Percentiles rank a stretch among this genome's conserved stretches.
Conservation (phyloP, 2,329 filamentous ascomycete species). For the Akanthomyces lecanii region DNA sequence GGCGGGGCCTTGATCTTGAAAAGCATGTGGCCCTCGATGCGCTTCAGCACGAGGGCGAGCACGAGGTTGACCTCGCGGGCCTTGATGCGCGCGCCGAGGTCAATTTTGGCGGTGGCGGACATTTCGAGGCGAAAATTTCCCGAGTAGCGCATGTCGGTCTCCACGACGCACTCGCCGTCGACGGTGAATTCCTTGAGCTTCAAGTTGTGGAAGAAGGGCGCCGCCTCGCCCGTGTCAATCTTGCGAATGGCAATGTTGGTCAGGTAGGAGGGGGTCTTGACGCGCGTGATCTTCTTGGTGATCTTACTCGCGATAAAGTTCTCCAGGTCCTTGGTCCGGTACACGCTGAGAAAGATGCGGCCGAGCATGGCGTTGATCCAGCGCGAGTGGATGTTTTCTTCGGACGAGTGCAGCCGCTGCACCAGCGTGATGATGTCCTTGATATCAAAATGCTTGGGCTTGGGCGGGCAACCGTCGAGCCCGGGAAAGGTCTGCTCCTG, state of each 20-base stretch:
- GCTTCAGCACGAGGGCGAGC: constrained; percentile 78
- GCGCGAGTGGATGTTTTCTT: constrained; percentile 83
- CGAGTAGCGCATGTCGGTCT: constrained; percentile 82
- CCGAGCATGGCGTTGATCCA: constrained; percentile 94
- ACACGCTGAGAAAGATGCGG: constrained; percentile 79
- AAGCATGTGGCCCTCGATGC: constrained; percentile 77
- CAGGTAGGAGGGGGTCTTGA: constrained; percentile 87
- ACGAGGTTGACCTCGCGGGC: constrained; percentile 84
- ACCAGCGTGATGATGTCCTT: constrained; percentile 86
- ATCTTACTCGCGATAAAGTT: constrained; percentile 78
- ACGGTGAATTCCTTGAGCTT: constrained; percentile 84
- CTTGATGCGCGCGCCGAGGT: constrained; percentile 84
- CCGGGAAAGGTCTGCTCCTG: constrained; percentile 63
- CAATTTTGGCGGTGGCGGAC: constrained; percentile 86
- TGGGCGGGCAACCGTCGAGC: constrained; percentile 54
- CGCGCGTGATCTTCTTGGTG: constrained; percentile 91
- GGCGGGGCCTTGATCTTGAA: constrained; percentile 91
- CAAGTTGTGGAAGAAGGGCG: constrained; percentile 85
- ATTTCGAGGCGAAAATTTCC: constrained; percentile 89
- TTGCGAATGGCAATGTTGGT: constrained; percentile 76
- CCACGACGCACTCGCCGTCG: constrained; percentile 82
- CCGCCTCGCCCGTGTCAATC: constrained; percentile 81
- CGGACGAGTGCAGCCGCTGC: constrained; percentile 83
- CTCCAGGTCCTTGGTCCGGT: constrained; percentile 79
- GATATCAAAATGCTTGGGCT: constrained; percentile 72